These are phyloP conservation scores for Paspalum notatum DNA, from an alignment of 176 grass and related monocot species.

Conservation along the genomic window DNA sequence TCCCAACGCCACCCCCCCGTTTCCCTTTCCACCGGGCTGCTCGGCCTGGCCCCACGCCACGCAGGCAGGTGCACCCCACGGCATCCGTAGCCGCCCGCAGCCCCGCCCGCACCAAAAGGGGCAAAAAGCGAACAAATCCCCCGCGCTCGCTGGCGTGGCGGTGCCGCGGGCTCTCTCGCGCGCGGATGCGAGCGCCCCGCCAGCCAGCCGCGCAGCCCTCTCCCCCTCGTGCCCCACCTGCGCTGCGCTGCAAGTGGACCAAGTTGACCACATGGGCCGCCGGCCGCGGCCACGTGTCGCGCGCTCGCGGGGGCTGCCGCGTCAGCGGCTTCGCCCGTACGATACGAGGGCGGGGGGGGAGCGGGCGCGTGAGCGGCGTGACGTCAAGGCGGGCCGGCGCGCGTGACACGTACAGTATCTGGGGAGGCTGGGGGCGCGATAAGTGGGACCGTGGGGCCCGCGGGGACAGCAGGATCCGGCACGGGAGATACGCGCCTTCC, in stretches of 20 bases:
- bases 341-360: constrained; percentile 1
- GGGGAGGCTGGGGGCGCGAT: not conserved
- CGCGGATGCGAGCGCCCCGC: not conserved
- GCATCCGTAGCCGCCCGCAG: not conserved
- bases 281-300: constrained; percentile 36
- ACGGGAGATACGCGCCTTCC: not conserved
- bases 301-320: not conserved
- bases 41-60: not conserved
- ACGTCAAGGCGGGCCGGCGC: not conserved
- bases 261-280: constrained; percentile 42
- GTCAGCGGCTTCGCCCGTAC: constrained; percentile 11
- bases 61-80: not conserved
- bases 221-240: not conserved
- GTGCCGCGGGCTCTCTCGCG: not conserved
- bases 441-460: not conserved
- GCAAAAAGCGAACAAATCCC: not conserved
- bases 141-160: not conserved
- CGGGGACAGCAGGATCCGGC: constrained; percentile 26
- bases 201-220: not conserved
- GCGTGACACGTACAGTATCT: not conserved
- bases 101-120: not conserved
- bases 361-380: not conserved
- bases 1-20: not conserved
- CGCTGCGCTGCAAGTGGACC: constrained; percentile 32
- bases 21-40: not conserved